Conservation (phyloP, 129 eudicot species). For the Saussurea involucrata region DNA sequence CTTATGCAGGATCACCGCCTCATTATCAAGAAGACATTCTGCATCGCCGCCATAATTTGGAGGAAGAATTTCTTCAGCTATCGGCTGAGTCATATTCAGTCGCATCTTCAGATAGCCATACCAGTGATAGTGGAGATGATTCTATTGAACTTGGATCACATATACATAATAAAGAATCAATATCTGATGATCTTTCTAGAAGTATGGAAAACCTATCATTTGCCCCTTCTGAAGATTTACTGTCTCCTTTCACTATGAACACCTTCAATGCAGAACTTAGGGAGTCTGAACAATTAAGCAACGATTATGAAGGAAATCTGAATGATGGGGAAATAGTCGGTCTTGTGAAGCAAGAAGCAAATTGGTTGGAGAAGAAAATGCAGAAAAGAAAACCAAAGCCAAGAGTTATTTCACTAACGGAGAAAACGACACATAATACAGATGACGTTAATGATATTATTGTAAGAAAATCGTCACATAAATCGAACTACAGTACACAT, state of each 20-base stretch:
- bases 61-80: conserved; percentile 75
- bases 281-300: conserved; percentile 18
- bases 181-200: conserved; percentile 36
- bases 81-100: conserved; percentile 72
- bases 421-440: conserved; percentile 10
- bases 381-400: conserved; percentile 41
- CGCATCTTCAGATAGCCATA: conserved; percentile 76
- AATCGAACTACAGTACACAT: conserved; percentile 13
- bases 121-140: conserved; percentile 66
- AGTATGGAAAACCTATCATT: conserved; percentile 27
- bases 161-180: conserved; percentile 36
- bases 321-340: conserved; percentile 25
- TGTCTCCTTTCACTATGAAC: conserved; percentile 8
- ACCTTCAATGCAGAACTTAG: conserved; percentile 10
- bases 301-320: conserved; percentile 17
- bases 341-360: conserved; percentile 37
- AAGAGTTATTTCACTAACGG: conserved; percentile 54
- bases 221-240: conserved; percentile 17
- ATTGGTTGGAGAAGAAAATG: conserved; percentile 42
- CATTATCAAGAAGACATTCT: conserved; percentile 81
- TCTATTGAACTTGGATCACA: conserved; percentile 32
- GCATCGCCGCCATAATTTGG: conserved; percentile 75
- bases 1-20: conserved; percentile 68
- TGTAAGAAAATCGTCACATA: conserved; percentile 8
- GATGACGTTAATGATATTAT: conserved; percentile 9